A percentile compares a stretch with the other conserved stretches of the same genome.
Conservation (phyloP, 2,329 filamentous ascomycete genomes). For the Colletotrichum chlorophyti region DNA sequence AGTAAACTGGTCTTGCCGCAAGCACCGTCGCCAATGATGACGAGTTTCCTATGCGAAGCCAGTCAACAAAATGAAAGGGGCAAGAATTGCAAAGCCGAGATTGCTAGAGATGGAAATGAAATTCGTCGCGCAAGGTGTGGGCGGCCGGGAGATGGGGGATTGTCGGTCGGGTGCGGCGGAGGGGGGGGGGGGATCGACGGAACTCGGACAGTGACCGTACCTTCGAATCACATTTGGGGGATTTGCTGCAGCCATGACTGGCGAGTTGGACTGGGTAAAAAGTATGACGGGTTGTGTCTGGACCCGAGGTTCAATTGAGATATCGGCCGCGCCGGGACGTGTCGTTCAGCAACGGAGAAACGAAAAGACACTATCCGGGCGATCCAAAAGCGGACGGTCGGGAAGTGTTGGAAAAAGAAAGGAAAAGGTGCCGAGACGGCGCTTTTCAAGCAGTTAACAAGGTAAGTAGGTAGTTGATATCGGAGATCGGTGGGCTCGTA, state of each 20-base stretch:
- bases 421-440: neutral
- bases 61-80: neutral
- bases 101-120: too few relatives aligned
- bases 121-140: too few relatives aligned
- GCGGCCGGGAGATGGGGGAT: neutral
- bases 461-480: neutral
- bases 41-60: slow-evolving; percentile 74
- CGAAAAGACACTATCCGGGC: too few relatives aligned
- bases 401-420: too few relatives aligned
- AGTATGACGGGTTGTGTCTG: neutral
- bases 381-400: neutral
- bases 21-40: slow-evolving; percentile 96
- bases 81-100: neutral
- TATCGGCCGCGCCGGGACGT: neutral
- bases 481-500: slow-evolving; percentile 17
- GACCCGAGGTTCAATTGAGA: slow-evolving; percentile 16
- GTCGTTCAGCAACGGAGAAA: neutral
- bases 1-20: slow-evolving; percentile 98
- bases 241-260: slow-evolving; percentile 51
- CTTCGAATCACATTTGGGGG: slow-evolving; percentile 69
- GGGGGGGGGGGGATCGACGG: neutral
- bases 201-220: slow-evolving; percentile 50
- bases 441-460: neutral
- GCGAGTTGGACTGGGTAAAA: neutral
- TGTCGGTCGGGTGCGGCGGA: neutral